Evolutionary conservation across 345 rosid species (phyloP).

Genomic region (Acer yangbiense): DNA sequence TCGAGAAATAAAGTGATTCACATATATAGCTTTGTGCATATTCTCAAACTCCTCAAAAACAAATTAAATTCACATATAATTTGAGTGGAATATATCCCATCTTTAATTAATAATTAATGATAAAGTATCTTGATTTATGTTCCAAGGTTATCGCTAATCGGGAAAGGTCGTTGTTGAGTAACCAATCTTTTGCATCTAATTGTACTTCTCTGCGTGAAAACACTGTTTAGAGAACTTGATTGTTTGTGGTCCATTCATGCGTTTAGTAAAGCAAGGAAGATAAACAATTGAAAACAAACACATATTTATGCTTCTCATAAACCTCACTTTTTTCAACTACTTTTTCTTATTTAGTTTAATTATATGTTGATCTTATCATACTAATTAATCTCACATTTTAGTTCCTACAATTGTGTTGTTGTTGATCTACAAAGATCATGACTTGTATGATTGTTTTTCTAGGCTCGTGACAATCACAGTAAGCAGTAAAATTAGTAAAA

Average conservation of each 20-base stretch:
- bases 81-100: conserved; percentile 29
- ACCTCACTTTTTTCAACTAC: conserved; percentile 2
- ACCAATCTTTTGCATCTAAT: conserved; percentile 18
- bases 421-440: neutral
- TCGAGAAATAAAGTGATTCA: too few relatives aligned
- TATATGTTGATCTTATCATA: neutral
- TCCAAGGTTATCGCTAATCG: conserved; percentile 20
- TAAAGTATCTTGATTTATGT: conserved; percentile 15
- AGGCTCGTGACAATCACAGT: neutral
- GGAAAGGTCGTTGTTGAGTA: conserved; percentile 6
- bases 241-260: conserved; percentile 35
- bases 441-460: too few relatives aligned
- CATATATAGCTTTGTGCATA: too few relatives aligned
- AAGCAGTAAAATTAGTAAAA: neutral
- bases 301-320: conserved; percentile 19
- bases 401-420: neutral
- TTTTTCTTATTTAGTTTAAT: neutral
- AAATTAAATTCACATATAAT: neutral
- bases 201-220: conserved; percentile 18
- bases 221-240: conserved; percentile 28
- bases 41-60: too few relatives aligned
- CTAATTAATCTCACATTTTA: neutral
- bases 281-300: conserved; percentile 16
- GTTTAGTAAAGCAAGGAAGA: conserved; percentile 9
- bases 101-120: conserved; percentile 22